phyloP scores from a whole-genome alignment of 1,139 yeast genomes.

The Debaryomyces psychrophilus region DNA sequence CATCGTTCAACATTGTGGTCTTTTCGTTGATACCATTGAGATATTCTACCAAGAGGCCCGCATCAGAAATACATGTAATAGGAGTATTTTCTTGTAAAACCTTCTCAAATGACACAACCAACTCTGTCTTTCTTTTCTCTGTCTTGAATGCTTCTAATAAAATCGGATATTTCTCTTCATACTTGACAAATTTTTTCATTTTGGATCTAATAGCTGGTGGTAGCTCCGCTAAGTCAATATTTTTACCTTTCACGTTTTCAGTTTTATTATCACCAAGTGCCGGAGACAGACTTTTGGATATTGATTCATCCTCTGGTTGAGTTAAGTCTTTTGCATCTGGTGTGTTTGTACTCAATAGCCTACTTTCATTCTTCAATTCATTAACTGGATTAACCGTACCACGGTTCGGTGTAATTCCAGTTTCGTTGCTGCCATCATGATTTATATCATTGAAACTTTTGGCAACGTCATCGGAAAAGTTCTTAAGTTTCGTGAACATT shows the following conservation, averaged over 20 bases:
- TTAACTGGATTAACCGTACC: conserved; percentile 24
- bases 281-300: conserved; percentile 1
- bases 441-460: conserved; percentile 44
- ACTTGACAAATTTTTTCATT: conserved; percentile 77
- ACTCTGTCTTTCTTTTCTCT: conserved; percentile 70
- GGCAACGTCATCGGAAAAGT: conserved; percentile 59
- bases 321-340: conserved; percentile 48
- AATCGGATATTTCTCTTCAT: conserved; percentile 86
- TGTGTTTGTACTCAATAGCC: conserved; percentile 40
- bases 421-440: conserved; percentile 19
- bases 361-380: conserved; percentile 39
- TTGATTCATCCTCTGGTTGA: conserved; percentile 49
- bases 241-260: not conserved
- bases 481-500: conserved; percentile 50
- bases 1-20: conserved; percentile 58
- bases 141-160: conserved; percentile 80
- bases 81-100: conserved; percentile 83
- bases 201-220: conserved; percentile 62
- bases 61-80: conserved; percentile 70
- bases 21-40: conserved; percentile 65
- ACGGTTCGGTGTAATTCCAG: conserved; percentile 11
- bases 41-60: conserved; percentile 69
- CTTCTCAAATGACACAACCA: conserved; percentile 68
- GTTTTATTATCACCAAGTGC: not conserved
- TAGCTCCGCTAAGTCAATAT: conserved; percentile 41